phyloP scores from a whole-genome alignment of 805 yeast species.

The Wickerhamomyces strasburgensis region DNA sequence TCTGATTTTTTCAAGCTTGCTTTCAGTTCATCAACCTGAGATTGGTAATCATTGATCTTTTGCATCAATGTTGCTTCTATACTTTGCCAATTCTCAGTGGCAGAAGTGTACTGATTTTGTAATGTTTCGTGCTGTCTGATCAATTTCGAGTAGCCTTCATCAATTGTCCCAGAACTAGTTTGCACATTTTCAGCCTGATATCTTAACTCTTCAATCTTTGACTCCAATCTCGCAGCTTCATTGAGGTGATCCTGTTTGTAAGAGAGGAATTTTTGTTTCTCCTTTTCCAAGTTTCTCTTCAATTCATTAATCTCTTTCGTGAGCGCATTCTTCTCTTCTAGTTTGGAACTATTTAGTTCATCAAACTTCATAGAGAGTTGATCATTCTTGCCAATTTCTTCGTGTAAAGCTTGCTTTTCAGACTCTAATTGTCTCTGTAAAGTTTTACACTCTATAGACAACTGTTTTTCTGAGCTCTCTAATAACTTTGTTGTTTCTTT shows the following conservation, averaged over 20 bases:
- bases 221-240: slow-evolving; percentile 60
- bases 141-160: slow-evolving; percentile 39
- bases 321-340: slow-evolving; percentile 19
- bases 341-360: slow-evolving; percentile 19
- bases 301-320: slow-evolving; percentile 27
- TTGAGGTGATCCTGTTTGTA: slow-evolving; percentile 21
- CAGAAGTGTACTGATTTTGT: slow-evolving; percentile 67
- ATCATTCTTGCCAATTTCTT: slow-evolving; percentile 15
- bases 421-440: slow-evolving; percentile 15
- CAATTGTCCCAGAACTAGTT: slow-evolving; percentile 25
- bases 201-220: slow-evolving; percentile 63
- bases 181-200: slow-evolving; percentile 49
- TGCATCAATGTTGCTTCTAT: slow-evolving; percentile 62
- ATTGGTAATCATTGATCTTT: slow-evolving; percentile 41
- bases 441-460: slow-evolving; percentile 20
- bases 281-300: slow-evolving; percentile 29
- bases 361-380: slow-evolving; percentile 25
- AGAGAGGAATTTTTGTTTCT: slow-evolving; percentile 29
- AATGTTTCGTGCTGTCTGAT: slow-evolving; percentile 47
- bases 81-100: slow-evolving; percentile 77
- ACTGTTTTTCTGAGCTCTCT: slow-evolving; percentile 23
- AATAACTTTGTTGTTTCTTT: slow-evolving; percentile 26
- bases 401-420: slow-evolving; percentile 18
- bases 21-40: slow-evolving; percentile 37
- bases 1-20: slow-evolving; percentile 22